phyloP scores from a whole-genome alignment of 768 basidiomycete genomes.

The Amanita thiersii region DNA sequence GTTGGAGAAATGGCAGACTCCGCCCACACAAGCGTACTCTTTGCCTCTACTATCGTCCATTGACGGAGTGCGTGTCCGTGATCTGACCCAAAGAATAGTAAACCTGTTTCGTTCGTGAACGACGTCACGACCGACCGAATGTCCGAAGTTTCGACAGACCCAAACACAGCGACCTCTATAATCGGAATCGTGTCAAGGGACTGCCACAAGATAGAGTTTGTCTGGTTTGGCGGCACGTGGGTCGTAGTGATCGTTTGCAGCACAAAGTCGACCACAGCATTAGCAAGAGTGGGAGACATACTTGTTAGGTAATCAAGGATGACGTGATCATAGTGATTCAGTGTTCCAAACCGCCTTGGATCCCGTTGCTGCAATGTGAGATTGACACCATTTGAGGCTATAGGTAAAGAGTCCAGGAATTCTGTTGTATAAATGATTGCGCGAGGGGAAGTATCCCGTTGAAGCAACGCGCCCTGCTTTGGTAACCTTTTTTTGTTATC shows the following conservation, averaged over 20 bases:
- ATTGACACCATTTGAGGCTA: slow-evolving; percentile 19
- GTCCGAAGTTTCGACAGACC: slow-evolving; percentile 41
- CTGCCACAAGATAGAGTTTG: slow-evolving; percentile 27
- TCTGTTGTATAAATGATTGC: slow-evolving; percentile 45
- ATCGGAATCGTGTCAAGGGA: slow-evolving; percentile 39
- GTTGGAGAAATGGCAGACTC: slow-evolving; percentile 39
- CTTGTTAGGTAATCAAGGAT: slow-evolving; percentile 47
- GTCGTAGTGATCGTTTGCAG: slow-evolving; percentile 20
- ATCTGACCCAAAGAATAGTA: slow-evolving; percentile 54
- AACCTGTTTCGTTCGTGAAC: slow-evolving; percentile 38
- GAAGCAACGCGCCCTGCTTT: slow-evolving; percentile 43
- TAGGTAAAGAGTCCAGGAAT: slow-evolving; percentile 39
- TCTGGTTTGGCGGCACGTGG: slow-evolving; percentile 30
- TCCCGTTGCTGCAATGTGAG: slow-evolving; percentile 27
- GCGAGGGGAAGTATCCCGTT: slow-evolving; percentile 34
- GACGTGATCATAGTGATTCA: slow-evolving; percentile 47
- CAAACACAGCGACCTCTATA: slow-evolving; percentile 61
- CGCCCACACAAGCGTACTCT: slow-evolving; percentile 40
- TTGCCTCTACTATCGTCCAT: slow-evolving; percentile 41
- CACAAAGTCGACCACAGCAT: slow-evolving; percentile 41
- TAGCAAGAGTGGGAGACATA: slow-evolving; percentile 37
- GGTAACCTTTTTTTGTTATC: slow-evolving; percentile 33
- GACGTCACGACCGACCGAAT: slow-evolving; percentile 39
- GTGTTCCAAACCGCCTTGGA: slow-evolving; percentile 48
- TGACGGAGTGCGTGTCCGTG: slow-evolving; percentile 38